phyloP scores from a whole-genome alignment of 495 filamentous ascomycete genomes.

The Penicillium riverlandense region DNA sequence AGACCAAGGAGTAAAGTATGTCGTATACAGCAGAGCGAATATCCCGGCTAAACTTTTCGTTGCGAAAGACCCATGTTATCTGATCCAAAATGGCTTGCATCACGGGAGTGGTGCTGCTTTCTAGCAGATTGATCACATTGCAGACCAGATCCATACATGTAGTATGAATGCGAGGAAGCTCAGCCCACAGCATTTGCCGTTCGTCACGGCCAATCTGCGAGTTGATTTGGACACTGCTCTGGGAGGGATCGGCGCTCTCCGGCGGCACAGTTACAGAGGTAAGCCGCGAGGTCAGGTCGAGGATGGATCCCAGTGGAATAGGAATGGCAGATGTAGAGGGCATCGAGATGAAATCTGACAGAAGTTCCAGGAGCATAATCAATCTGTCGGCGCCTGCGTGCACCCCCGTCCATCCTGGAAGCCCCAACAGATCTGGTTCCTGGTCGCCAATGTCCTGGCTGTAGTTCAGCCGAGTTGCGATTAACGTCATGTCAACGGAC shows the following conservation, averaged over 20 bases:
- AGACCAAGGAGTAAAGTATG: conserved; percentile 48
- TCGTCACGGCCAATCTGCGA: conserved; percentile 68
- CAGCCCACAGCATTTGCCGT: conserved; percentile 62
- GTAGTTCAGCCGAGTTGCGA: conserved; percentile 19
- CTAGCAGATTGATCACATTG: conserved; percentile 46
- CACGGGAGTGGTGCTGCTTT: conserved; percentile 43
- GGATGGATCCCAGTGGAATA: conserved; percentile 55
- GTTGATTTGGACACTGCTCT: conserved; percentile 45
- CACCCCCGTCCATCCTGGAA: conserved; percentile 65
- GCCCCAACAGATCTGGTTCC: conserved; percentile 37
- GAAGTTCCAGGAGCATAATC: conserved; percentile 47
- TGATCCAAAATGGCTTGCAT: conserved; percentile 58
- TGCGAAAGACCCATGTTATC: conserved; percentile 57
- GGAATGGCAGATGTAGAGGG: conserved; percentile 53
- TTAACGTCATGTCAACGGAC: conserved; percentile 36
- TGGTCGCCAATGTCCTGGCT: conserved; percentile 32
- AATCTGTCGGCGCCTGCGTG: conserved; percentile 63
- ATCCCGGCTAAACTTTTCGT: conserved; percentile 47
- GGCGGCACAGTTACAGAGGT: conserved; percentile 57
- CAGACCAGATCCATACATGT: conserved; percentile 54
- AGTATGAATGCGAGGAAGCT: conserved; percentile 66
- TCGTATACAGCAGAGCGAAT: conserved; percentile 56
- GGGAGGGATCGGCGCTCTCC: conserved; percentile 20
- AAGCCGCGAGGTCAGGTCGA: conserved; percentile 60
- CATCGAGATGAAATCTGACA: conserved; percentile 49